Evolutionary conservation across 371 early-diverging fungal genomes (phyloP).

Genomic region (Sporodiniella umbellata): DNA sequence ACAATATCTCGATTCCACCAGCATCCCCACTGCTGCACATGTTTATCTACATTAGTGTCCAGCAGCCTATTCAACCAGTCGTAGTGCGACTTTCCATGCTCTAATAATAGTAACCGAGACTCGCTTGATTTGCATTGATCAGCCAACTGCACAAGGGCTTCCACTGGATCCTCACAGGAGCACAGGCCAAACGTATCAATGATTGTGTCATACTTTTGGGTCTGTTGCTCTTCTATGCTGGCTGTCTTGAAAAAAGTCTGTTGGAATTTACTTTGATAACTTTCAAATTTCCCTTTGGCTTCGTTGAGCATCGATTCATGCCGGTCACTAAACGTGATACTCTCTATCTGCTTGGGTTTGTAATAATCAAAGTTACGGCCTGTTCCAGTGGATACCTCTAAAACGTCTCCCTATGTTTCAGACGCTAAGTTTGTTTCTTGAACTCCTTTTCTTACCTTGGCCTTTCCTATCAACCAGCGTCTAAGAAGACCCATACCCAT

Average conservation of each 20-base stretch:
- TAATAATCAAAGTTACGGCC: slow-evolving; percentile 70
- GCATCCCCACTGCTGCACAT: slow-evolving; percentile 82
- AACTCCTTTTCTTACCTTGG: slow-evolving; percentile 29
- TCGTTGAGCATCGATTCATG: slow-evolving; percentile 57
- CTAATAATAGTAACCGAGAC: slow-evolving; percentile 68
- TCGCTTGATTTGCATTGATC: slow-evolving; percentile 54
- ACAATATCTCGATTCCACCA: slow-evolving; percentile 87
- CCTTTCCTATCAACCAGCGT: slow-evolving; percentile 48
- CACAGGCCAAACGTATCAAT: slow-evolving; percentile 84
- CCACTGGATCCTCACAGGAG: slow-evolving; percentile 66
- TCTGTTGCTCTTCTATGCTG: slow-evolving; percentile 34
- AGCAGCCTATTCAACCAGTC: slow-evolving; percentile 66
- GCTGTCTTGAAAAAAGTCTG: slow-evolving; percentile 25
- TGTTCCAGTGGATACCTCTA: slow-evolving; percentile 71
- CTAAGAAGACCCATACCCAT: slow-evolving; percentile 62
- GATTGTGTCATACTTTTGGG: slow-evolving; percentile 63
- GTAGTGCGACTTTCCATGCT: slow-evolving; percentile 73
- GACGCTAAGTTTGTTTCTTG: no score
- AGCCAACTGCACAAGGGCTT: slow-evolving; percentile 61
- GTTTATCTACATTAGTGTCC: slow-evolving; percentile 67
- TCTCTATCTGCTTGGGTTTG: slow-evolving; percentile 27
- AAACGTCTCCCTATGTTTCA: slow-evolving; percentile 48
- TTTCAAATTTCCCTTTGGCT: slow-evolving; percentile 45
- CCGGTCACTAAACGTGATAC: slow-evolving; percentile 59
- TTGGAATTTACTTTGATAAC: slow-evolving; percentile 36